A percentile compares a stretch with the other conserved stretches of the same genome.
Conservation (phyloP, 805 yeast genomes). For the Hanseniaspora thailandica region DNA sequence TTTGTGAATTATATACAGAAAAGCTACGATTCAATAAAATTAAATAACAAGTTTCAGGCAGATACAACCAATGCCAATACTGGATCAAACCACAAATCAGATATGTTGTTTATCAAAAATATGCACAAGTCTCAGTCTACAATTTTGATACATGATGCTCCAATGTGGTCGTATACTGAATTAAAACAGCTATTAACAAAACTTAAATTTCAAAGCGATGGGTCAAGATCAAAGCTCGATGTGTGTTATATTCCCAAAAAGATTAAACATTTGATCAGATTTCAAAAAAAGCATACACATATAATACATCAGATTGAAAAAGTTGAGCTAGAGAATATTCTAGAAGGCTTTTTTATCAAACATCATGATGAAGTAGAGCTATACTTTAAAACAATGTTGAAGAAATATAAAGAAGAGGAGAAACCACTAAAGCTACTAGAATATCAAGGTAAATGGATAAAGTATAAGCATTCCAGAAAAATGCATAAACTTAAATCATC, state of each 20-base stretch:
- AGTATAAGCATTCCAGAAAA: neutral
- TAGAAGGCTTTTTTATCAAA: slow-evolving; percentile 17
- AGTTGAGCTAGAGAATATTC: slow-evolving; percentile 30
- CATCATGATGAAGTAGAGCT: neutral
- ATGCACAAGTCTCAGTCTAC: neutral
- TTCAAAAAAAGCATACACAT: slow-evolving; percentile 25
- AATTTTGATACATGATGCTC: slow-evolving; percentile 1
- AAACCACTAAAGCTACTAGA: neutral
- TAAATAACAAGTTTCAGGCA: neutral
- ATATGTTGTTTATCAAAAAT: slow-evolving; percentile 18
- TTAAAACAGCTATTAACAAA: slow-evolving; percentile 21
- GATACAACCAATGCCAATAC: slow-evolving; percentile 29
- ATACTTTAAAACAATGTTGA: neutral
- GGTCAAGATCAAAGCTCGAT: slow-evolving; percentile 42
- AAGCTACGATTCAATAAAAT: slow-evolving; percentile 23
- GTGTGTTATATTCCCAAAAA: slow-evolving; percentile 49
- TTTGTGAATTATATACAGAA: slow-evolving; percentile 27
- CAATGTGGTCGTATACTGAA: slow-evolving; percentile 18
- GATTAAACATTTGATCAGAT: slow-evolving; percentile 29
- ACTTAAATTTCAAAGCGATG: slow-evolving; percentile 22
- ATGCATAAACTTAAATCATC: neutral
- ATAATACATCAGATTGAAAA: slow-evolving; percentile 32
- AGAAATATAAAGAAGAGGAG: neutral
- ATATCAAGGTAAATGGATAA: neutral
- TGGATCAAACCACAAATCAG: slow-evolving; percentile 26